A percentile compares a stretch with the other conserved stretches of the same genome.
These are phyloP conservation scores for Arctium lappa DNA, from an alignment of 129 eudicot species.

Conservation along the genomic window DNA sequence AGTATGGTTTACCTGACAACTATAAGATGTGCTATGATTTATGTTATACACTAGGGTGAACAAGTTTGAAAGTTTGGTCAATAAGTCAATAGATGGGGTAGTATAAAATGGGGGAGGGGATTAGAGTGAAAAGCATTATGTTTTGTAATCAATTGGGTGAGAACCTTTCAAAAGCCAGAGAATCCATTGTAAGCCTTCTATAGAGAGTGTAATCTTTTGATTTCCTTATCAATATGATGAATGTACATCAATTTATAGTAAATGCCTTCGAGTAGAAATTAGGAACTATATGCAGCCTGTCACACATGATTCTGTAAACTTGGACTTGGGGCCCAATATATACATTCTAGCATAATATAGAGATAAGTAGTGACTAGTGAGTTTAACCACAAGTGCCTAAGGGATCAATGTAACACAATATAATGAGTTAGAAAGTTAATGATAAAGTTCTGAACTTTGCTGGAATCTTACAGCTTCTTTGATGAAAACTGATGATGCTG, in stretches of 20 bases:
- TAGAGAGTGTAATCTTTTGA: no score
- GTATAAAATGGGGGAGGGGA: no score
- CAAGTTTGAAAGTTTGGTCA: no score
- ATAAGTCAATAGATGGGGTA: no score
- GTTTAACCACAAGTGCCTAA: background rate
- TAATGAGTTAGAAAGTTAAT: background rate
- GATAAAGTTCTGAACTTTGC: background rate
- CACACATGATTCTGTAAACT: background rate
- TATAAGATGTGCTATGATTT: no score
- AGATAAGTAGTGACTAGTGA: background rate
- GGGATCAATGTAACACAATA: background rate
- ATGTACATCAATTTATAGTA: background rate
- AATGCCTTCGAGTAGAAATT: background rate
- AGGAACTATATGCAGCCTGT: background rate
- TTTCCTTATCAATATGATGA: no score
- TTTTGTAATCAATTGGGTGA: no score
- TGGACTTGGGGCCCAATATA: background rate
- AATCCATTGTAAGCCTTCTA: no score
- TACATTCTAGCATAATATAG: background rate
- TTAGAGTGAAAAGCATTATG: no score
- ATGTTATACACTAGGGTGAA: no score
- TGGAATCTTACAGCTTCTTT: constrained; percentile 81
- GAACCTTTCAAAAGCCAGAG: no score
- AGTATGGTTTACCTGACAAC: no score
- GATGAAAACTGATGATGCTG: constrained; percentile 90